phyloP scores from a whole-genome alignment of 2,329 filamentous ascomycete genomes.

The Aaosphaeria pasadenensis region DNA sequence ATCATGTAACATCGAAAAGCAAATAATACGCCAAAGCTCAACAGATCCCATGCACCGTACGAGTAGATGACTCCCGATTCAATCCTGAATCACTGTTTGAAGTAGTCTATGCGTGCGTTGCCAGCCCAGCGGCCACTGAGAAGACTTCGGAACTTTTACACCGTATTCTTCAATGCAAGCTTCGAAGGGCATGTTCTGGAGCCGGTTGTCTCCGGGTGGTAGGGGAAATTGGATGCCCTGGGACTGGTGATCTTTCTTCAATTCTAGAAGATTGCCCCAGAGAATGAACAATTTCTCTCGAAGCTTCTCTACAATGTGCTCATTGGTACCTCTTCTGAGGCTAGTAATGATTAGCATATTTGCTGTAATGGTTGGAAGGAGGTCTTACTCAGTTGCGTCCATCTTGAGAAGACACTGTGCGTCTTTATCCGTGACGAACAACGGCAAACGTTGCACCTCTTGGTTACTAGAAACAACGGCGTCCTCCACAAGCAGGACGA shows the following conservation, averaged over 20 bases:
- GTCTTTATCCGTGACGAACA: constrained; percentile 61
- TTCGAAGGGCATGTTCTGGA: constrained; percentile 45
- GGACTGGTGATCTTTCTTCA: constrained; percentile 62
- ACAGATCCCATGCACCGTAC: not conserved
- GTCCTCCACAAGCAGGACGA: constrained; percentile 76
- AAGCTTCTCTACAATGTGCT: constrained; percentile 44
- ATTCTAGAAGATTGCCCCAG: constrained; percentile 70
- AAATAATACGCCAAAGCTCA: not conserved
- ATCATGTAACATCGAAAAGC: not conserved
- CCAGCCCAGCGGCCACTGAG: constrained; percentile 4
- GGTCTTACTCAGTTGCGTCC: constrained; percentile 53
- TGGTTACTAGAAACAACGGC: constrained; percentile 39
- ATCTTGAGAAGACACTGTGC: constrained; percentile 57
- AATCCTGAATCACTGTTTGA: constrained; percentile 14
- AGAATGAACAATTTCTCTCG: constrained; percentile 71
- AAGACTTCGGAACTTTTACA: constrained; percentile 1
- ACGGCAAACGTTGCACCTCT: constrained; percentile 52
- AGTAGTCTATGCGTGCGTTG: constrained; percentile 22
- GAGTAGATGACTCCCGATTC: not conserved
- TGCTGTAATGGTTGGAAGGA: not conserved
- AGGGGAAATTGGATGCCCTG: constrained; percentile 19
- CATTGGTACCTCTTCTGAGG: not conserved
- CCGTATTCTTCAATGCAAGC: constrained; percentile 45
- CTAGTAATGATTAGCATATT: not conserved
- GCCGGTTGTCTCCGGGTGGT: constrained; percentile 16